Evolutionary conservation across 805 yeast genomes (phyloP).

Genomic region (Blastobotrys robertii): DNA sequence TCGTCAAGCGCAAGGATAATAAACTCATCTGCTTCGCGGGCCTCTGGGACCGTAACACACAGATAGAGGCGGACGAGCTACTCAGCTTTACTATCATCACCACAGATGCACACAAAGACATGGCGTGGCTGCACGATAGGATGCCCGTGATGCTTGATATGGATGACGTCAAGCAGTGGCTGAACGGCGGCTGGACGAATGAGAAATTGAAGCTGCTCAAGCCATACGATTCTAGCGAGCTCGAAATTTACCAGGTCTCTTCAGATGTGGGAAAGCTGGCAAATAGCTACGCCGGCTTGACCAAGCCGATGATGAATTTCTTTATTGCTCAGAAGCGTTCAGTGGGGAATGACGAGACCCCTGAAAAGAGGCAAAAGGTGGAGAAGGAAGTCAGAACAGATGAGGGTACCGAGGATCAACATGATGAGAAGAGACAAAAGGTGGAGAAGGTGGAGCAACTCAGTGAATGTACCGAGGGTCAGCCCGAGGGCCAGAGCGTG

Average conservation of each 20-base stretch:
- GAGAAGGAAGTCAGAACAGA: constrained; percentile 1
- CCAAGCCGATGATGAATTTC: constrained; percentile 20
- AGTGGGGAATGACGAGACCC: too few species aligned
- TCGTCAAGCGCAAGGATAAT: constrained; percentile 42
- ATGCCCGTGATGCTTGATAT: constrained; percentile 69
- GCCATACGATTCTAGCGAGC: constrained; percentile 27
- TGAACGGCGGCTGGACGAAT: constrained; percentile 30
- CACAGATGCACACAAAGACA: constrained; percentile 50
- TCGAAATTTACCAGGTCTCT: constrained; percentile 48
- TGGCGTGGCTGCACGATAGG: constrained; percentile 64
- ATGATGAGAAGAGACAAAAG: neutral
- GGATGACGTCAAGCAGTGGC: constrained; percentile 51
- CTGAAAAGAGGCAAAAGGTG: constrained; percentile 7
- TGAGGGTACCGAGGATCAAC: neutral
- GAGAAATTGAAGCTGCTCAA: constrained; percentile 30
- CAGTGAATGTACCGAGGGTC: constrained; percentile 14
- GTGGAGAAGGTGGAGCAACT: constrained; percentile 15
- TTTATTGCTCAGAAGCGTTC: too few species aligned
- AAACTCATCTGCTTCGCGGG: constrained; percentile 61
- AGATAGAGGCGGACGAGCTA: constrained; percentile 20
- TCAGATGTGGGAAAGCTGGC: constrained; percentile 54
- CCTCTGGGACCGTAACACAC: constrained; percentile 28
- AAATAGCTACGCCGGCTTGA: constrained; percentile 37
- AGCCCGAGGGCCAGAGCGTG: too few species aligned
- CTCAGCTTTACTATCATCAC: constrained; percentile 65